phyloP scores from a whole-genome alignment of 1,284 basidiomycete species.

The Cutaneotrichosporon cavernicola region DNA sequence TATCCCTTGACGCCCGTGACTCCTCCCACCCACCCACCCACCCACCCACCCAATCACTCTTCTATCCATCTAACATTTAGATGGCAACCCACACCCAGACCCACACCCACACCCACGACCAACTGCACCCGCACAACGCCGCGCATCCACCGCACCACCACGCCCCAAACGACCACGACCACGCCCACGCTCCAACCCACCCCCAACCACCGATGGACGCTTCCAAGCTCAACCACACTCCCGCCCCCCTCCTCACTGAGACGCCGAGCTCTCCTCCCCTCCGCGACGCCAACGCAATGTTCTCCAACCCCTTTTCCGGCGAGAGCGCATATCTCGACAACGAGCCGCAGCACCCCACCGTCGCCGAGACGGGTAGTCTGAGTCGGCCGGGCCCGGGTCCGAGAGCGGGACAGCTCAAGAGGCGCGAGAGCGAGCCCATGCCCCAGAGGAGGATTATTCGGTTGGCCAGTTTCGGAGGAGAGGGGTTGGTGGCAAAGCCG shows the following conservation, averaged over 20 bases:
- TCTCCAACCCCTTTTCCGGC: conserved; percentile 8
- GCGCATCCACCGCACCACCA: neutral
- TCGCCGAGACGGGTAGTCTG: conserved; percentile 47
- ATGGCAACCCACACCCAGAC: neutral
- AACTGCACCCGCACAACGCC: neutral
- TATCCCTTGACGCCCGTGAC: no score
- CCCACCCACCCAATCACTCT: neutral
- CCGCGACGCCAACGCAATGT: conserved; percentile 8
- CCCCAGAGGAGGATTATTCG: conserved; percentile 39
- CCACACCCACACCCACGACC: neutral
- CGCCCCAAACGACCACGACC: neutral
- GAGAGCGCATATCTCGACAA: conserved; percentile 33
- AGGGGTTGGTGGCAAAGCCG: conserved; percentile 44
- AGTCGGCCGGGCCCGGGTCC: conserved; percentile 31
- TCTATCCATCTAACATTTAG: neutral
- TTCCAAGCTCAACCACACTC: conserved; percentile 43
- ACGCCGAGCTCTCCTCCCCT: conserved; percentile 28
- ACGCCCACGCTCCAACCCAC: conserved; percentile 4
- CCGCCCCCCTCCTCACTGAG: conserved; percentile 30
- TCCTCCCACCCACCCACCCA: neutral
- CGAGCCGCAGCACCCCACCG: conserved; percentile 34
- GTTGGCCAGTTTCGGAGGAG: conserved; percentile 47
- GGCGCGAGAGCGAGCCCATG: conserved; percentile 30
- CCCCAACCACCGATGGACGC: conserved; percentile 33
- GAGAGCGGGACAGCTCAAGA: conserved; percentile 41